Base-by-base conservation (phyloP, 1,139 yeast genomes). In the Diutina rugosa region DNA sequence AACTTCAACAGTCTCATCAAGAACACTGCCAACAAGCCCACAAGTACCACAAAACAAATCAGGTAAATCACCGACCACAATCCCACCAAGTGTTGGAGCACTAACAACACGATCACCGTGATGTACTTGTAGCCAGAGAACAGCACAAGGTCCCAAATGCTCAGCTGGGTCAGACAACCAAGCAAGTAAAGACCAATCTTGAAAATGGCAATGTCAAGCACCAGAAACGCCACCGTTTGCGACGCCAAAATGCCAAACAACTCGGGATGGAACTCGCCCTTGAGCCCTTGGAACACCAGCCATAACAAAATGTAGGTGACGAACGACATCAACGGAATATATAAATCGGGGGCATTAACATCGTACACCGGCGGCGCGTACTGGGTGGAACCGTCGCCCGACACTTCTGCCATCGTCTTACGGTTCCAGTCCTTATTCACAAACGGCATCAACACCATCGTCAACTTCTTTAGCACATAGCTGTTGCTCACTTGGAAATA, bases 81-180 rank as follows among this genome's bases (percentile, higher is more conserved):
- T 61, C 72, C 67, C 64, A 74, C 52, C 69, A 73, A 59, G 63
- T 72, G 68, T 59, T 81, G 82, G 62, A 79, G 68, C 56, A 82
- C 68, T 63, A 85, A 72, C 56, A 84, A 73, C 21, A 79, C 69
- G 46, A 85, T 78, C 60, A 86, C 77, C 6, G 96, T 90, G 46
- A 95, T 91, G 67, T 90, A 95, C 69, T 95, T 95, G 76, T 95
- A 95, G 38, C 99, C 97, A 56, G 95, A 85, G 70, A 89, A 93
- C 61, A 97, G 87, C 10, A 89, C 79, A 60, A 93, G 76, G 68
- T 95, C 99, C 77, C 93, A 84, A 55, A 87, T 73, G 58, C 77
- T 69, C 55, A 74, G 82, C 77, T 62, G 87, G 65, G 67, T 77
- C 66, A 65, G 86, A 79, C 80, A 75, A 62, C 69, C 73, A 59